Percentiles rank a stretch among this genome's conserved stretches.
Conservation (phyloP, 192 early-diverging fungal species). For the Physocladia obscura region DNA sequence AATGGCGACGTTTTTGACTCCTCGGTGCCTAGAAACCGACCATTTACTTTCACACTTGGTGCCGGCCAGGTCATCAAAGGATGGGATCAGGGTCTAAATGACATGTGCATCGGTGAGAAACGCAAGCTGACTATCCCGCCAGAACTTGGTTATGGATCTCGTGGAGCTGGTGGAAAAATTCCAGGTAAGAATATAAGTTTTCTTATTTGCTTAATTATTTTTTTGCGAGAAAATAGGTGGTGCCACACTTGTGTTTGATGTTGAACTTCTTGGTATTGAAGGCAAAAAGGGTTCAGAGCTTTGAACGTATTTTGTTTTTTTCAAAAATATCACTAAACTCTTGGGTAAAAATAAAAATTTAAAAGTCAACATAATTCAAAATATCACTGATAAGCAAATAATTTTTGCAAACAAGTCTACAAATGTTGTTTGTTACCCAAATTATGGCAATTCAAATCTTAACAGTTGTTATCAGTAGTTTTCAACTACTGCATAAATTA, state of each 20-base stretch:
- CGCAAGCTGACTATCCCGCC: constrained; percentile 72
- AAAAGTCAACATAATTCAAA: no score
- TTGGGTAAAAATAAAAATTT: no score
- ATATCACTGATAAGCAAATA: no score
- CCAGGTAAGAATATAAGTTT: background rate
- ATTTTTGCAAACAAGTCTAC: no score
- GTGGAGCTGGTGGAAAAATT: constrained; percentile 53
- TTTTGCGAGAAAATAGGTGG: no score
- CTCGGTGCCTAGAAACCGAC: constrained; percentile 60
- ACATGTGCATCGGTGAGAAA: constrained; percentile 83
- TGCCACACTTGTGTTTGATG: constrained; percentile 76
- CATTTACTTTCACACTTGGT: constrained; percentile 75
- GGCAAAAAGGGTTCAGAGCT: constrained; percentile 9
- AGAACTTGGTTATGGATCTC: constrained; percentile 54
- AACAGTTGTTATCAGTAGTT: no score
- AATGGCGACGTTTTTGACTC: constrained; percentile 71
- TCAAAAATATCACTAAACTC: no score
- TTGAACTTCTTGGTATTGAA: constrained; percentile 68
- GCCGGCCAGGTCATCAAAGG: constrained; percentile 69
- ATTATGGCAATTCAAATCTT: no score
- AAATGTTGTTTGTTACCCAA: no score
- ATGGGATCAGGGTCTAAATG: constrained; percentile 63
- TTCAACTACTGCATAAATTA: no score
- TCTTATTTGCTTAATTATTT: background rate
- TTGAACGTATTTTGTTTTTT: no score